These are phyloP conservation scores for Corymbia calophylla DNA, from an alignment of 441 rosid genomes.

Conservation along the genomic window DNA sequence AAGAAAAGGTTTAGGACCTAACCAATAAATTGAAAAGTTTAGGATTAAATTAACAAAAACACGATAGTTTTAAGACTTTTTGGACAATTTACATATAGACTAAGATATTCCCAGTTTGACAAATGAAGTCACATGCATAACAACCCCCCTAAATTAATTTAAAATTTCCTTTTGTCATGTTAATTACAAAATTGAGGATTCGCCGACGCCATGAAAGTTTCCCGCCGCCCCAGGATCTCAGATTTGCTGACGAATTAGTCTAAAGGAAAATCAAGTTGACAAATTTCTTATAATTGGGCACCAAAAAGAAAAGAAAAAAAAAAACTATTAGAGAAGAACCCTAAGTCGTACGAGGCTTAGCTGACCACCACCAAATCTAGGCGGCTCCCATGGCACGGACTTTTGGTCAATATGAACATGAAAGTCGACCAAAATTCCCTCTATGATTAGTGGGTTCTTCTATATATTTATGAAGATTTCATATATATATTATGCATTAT, in stretches of 20 bases:
- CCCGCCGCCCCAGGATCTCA: not conserved
- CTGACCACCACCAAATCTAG: not conserved
- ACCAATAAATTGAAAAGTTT: too few relatives aligned
- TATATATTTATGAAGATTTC: not conserved
- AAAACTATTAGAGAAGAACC: not conserved
- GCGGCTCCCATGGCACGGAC: not conserved
- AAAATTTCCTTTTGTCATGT: not conserved
- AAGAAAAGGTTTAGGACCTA: not conserved
- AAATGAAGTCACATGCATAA: not conserved
- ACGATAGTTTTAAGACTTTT: too few relatives aligned
- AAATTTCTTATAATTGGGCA: not conserved
- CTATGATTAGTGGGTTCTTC: not conserved
- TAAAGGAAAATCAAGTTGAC: not conserved
- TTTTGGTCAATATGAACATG: not conserved
- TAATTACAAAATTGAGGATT: not conserved
- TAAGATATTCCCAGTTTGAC: not conserved
- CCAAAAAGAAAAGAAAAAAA: not conserved
- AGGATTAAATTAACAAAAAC: too few relatives aligned
- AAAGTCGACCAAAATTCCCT: not conserved
- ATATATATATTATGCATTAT: not conserved
- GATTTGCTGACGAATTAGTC: not conserved
- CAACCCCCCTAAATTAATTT: not conserved
- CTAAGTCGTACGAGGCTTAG: not conserved
- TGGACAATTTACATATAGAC: too few relatives aligned
- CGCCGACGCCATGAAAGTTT: not conserved